Conservation (phyloP, 257 asterid species). For the Misopates orontium region DNA sequence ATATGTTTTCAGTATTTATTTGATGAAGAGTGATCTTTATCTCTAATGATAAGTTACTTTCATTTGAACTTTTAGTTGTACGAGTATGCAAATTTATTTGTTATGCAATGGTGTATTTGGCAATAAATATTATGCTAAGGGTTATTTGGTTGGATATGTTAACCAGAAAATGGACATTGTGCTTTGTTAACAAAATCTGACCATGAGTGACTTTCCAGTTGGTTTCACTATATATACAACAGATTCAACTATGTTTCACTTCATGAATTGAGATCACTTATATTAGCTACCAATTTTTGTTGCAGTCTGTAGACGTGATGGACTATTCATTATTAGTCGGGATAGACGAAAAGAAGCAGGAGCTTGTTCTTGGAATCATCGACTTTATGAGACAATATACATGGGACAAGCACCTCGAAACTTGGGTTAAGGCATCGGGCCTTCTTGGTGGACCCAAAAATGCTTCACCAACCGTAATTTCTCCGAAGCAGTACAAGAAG, state of each 20-base stretch:
- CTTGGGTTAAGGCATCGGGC: slow-evolving; percentile 94
- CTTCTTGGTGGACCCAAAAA: slow-evolving; percentile 96
- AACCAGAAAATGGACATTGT: too few species aligned
- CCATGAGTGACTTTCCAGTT: too few species aligned
- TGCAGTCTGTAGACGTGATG: slow-evolving; percentile 90
- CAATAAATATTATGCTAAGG: too few species aligned
- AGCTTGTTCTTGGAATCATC: slow-evolving; percentile 91
- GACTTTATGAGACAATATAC: slow-evolving; percentile 98
- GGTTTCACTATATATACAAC: too few species aligned
- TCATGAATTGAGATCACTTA: background rate
- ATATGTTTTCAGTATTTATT: too few species aligned
- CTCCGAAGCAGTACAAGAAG: slow-evolving; percentile 90
- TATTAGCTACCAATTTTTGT: background rate
- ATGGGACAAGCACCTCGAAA: slow-evolving; percentile 97
- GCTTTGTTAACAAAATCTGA: too few species aligned
- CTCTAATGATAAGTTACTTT: too few species aligned
- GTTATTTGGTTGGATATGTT: too few species aligned
- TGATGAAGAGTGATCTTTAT: too few species aligned
- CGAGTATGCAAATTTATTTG: too few species aligned
- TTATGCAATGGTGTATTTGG: too few species aligned
- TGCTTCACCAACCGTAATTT: slow-evolving; percentile 79
- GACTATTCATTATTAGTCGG: slow-evolving; percentile 93
- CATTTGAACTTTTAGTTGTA: too few species aligned
- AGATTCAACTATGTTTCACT: background rate
- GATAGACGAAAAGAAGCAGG: slow-evolving; percentile 83